phyloP scores from a whole-genome alignment of 2,329 filamentous ascomycete species.

The Nannizziopsis barbatae region DNA sequence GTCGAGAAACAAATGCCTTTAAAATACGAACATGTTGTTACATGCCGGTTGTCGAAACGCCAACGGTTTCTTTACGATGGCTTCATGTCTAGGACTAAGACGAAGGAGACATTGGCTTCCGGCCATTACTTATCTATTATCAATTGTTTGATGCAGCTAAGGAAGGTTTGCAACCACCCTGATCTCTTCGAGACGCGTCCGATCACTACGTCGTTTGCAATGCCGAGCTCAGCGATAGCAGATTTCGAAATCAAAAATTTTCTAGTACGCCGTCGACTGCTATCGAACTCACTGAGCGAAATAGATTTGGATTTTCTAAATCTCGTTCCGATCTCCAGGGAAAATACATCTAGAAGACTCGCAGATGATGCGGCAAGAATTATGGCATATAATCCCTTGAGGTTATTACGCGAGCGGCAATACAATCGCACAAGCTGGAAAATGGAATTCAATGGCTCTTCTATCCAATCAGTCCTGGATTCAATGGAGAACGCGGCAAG shows the following conservation, averaged over 20 bases:
- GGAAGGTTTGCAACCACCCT: slow-evolving; percentile 97
- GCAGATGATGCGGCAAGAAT: slow-evolving; percentile 50
- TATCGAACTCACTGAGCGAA: slow-evolving; percentile 51
- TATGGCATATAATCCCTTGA: slow-evolving; percentile 57
- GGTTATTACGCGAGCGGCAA: slow-evolving; percentile 62
- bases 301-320: slow-evolving; percentile 70
- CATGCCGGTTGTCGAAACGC: slow-evolving; percentile 87
- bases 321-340: slow-evolving; percentile 60
- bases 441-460: slow-evolving; percentile 53
- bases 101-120: slow-evolving; percentile 73
- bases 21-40: slow-evolving; percentile 95
- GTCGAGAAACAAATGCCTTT: slow-evolving; percentile 98
- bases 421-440: slow-evolving; percentile 44
- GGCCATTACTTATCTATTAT: slow-evolving; percentile 98
- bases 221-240: slow-evolving; percentile 65
- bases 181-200: slow-evolving; percentile 92
- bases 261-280: slow-evolving; percentile 54
- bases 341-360: slow-evolving; percentile 48
- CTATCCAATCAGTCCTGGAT: slow-evolving; percentile 56
- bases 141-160: slow-evolving; percentile 92
- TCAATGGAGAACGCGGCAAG: slow-evolving; percentile 61
- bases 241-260: slow-evolving; percentile 64
- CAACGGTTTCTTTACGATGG: slow-evolving; percentile 94
- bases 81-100: slow-evolving; percentile 83
- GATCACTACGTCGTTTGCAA: slow-evolving; percentile 93